Base-by-base conservation (phyloP, 1,284 basidiomycete species). In the Lentinus polychrous region DNA sequence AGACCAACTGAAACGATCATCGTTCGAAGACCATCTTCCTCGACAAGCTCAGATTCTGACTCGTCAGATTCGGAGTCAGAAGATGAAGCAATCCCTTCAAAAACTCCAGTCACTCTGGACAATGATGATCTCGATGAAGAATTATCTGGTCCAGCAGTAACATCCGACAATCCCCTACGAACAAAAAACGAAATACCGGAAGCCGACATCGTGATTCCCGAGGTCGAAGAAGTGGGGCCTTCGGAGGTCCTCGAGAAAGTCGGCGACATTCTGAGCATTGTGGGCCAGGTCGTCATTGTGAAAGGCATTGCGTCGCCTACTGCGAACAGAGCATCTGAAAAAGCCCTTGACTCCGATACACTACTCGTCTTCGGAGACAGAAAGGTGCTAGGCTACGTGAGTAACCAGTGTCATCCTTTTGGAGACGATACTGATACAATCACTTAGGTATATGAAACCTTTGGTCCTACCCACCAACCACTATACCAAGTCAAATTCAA, bases 401-500 rank as follows among this genome's bases (percentile, higher is more conserved):
- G 85, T 73, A 24, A 8, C 15, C 23, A 45, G 3, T 34, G 11
- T 41, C 35, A 31, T 40, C 11, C 8, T 43, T 24, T 42, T 32
- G 8, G 41, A 44, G 18, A 17, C n/a, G 20, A 20, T 8, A 18
- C 44, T 47, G 8, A 51, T 14, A 14, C 41, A 17, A 35, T 57
- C 55, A 43, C 55, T 49, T 54, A 92, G 89, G 71, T 94, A 42
- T 90, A 83, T 58, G 92, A 94, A 66, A 94, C 91, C 0, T 94
- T 94, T 65, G 92, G 92, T 2, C 90, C 92, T 0, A 91, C 93
- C 2, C 74, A 76, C 35, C 82, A 86, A 55, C 92, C 91, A 2
- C 67, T 94, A 46, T 94, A 94, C 60, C 86, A 91, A 58, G 73
- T 94, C 51, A 81, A 75, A 61, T 89, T 86, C 66, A 79, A 70